Percentiles rank a stretch among this genome's conserved stretches.
Conservation (phyloP, 1,139 yeast species). For the Saccharomyces pastorianus region DNA sequence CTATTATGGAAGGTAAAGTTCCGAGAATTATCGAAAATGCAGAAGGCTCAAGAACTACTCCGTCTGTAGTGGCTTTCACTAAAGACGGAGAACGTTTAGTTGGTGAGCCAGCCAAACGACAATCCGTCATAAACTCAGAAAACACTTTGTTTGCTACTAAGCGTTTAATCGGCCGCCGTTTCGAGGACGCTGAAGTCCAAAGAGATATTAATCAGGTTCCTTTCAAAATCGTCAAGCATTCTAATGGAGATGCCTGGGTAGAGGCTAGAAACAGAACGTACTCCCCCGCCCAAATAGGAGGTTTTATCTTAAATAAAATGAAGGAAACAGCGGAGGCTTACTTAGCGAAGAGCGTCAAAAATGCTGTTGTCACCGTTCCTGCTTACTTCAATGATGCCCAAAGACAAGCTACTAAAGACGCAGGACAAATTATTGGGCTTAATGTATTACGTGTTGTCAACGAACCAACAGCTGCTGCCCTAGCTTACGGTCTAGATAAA, state of each 20-base stretch:
- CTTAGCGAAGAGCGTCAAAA: slow-evolving; percentile 73
- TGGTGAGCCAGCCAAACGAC: slow-evolving; percentile 98
- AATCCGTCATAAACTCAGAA: slow-evolving; percentile 97
- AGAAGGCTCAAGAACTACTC: slow-evolving; percentile 98
- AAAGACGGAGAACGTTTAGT: slow-evolving; percentile 93
- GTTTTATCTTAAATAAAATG: slow-evolving; percentile 84
- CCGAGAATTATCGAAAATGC: slow-evolving; percentile 97
- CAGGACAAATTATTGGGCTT: slow-evolving; percentile 95
- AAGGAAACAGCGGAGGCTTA: slow-evolving; percentile 94
- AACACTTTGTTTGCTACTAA: slow-evolving; percentile 96
- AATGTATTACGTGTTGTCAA: slow-evolving; percentile 95
- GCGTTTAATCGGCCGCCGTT: slow-evolving; percentile 97
- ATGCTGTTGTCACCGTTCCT: slow-evolving; percentile 96
- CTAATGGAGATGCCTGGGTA: slow-evolving; percentile 98
- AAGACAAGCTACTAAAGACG: slow-evolving; percentile 97
- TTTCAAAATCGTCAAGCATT: slow-evolving; percentile 91
- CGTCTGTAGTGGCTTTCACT: slow-evolving; percentile 97
- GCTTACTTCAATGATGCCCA: slow-evolving; percentile 98
- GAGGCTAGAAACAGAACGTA: slow-evolving; percentile 91
- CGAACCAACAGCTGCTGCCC: slow-evolving; percentile 98
- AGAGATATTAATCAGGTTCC: slow-evolving; percentile 95
- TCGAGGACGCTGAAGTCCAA: slow-evolving; percentile 92
- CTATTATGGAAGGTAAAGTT: slow-evolving; percentile 92
- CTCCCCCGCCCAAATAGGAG: slow-evolving; percentile 97
- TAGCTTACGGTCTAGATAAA: slow-evolving; percentile 94